A percentile compares a stretch with the other conserved stretches of the same genome.
Conservation (phyloP, 176 grass and related monocot species). For the Cenchrus purpureus region DNA sequence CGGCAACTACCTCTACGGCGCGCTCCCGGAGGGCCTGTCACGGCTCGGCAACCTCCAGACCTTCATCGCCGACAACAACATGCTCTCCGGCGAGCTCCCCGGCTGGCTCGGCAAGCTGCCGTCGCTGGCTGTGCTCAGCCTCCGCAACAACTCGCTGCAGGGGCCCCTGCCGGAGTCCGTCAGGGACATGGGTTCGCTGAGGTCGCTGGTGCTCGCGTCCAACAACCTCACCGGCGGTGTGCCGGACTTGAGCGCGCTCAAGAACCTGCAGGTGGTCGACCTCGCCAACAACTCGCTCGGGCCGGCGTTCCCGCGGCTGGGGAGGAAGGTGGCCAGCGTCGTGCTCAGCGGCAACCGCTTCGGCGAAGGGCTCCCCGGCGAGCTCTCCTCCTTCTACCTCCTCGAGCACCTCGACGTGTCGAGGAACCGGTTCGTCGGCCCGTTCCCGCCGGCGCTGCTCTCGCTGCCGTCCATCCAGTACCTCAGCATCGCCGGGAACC, state of each 20-base stretch:
- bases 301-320: slow-evolving; percentile 77
- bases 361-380: slow-evolving; percentile 60
- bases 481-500: slow-evolving; percentile 73
- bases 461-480: slow-evolving; percentile 76
- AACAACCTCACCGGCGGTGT: slow-evolving; percentile 80
- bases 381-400: slow-evolving; percentile 63
- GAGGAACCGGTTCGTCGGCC: slow-evolving; percentile 77
- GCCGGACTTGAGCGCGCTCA: slow-evolving; percentile 69
- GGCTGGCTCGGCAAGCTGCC: slow-evolving; percentile 55
- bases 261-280: slow-evolving; percentile 80
- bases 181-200: slow-evolving; percentile 43
- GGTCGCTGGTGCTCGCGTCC: slow-evolving; percentile 66
- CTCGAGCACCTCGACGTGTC: slow-evolving; percentile 83
- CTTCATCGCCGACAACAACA: slow-evolving; percentile 83
- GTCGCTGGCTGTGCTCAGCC: slow-evolving; percentile 72
- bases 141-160: slow-evolving; percentile 76
- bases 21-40: slow-evolving; percentile 65
- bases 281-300: slow-evolving; percentile 87
- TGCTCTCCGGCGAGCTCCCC: slow-evolving; percentile 70
- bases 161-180: slow-evolving; percentile 68
- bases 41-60: slow-evolving; percentile 74
- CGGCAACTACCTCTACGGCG: slow-evolving; percentile 83
- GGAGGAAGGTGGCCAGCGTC: slow-evolving; percentile 69
- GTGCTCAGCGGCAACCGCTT: slow-evolving; percentile 75
- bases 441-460: slow-evolving; percentile 61